These are phyloP conservation scores for Plasmodium billcollinsi DNA, from an alignment of 169 alveolate genomes.

Conservation along the genomic window DNA sequence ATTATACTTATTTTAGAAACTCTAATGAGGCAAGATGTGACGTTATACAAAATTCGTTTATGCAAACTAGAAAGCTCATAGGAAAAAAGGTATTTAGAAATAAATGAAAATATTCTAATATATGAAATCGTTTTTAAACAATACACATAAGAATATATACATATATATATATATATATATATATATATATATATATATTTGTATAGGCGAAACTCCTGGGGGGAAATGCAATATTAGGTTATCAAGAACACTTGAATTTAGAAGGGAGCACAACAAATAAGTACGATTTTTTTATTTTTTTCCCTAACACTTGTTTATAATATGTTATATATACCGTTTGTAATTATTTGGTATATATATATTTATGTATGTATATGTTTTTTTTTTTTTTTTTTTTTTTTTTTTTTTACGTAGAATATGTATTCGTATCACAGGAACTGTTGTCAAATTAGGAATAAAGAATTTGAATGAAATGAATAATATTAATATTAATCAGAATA, in stretches of 20 bases:
- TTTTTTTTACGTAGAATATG: slow-evolving; percentile 36
- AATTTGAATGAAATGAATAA: slow-evolving; percentile 28
- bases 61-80: slow-evolving; percentile 66
- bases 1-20: slow-evolving; percentile 22
- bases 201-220: slow-evolving; percentile 70
- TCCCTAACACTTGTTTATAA: not conserved
- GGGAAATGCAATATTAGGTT: slow-evolving; percentile 77
- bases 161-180: not conserved
- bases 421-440: slow-evolving; percentile 77
- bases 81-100: slow-evolving; percentile 66
- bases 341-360: no score
- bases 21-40: slow-evolving; percentile 77
- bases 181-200: not conserved
- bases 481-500: slow-evolving; percentile 11
- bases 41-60: slow-evolving; percentile 73
- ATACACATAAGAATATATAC: no score
- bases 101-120: not conserved
- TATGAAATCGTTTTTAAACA: no score
- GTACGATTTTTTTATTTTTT: slow-evolving; percentile 17
- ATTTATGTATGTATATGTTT: no score
- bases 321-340: no score
- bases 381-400: not conserved
- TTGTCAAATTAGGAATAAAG: slow-evolving; percentile 58
- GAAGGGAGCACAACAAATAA: slow-evolving; percentile 78
- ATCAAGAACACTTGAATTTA: slow-evolving; percentile 68